Evolutionary conservation across 331 rosid genomes (phyloP).

Genomic region (Cydonia oblonga): DNA sequence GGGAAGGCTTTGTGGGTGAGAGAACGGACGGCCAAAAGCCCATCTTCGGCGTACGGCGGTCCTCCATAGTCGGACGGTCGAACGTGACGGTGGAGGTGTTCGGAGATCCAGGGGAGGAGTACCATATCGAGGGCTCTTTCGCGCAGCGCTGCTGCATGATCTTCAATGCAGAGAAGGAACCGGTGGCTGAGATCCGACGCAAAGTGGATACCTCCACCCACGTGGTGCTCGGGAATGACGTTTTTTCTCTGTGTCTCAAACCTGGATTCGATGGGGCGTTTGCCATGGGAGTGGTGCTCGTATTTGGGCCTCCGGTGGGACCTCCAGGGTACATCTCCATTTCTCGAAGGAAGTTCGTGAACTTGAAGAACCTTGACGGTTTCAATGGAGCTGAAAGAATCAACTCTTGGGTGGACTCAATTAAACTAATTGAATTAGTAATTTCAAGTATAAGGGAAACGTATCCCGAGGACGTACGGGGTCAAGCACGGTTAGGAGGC

Average conservation of each 20-base stretch:
- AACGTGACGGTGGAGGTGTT: slow-evolving; percentile 56
- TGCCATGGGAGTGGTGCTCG: slow-evolving; percentile 75
- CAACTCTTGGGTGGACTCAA: slow-evolving; percentile 75
- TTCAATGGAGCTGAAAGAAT: slow-evolving; percentile 47
- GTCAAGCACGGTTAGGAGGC: too few species aligned
- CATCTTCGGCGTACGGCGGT: slow-evolving; percentile 59
- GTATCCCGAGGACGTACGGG: too few species aligned
- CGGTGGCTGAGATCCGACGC: slow-evolving; percentile 78
- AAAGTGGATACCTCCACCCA: slow-evolving; percentile 72
- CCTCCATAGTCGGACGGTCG: slow-evolving; percentile 78
- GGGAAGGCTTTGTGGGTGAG: slow-evolving; percentile 91
- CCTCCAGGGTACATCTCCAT: slow-evolving; percentile 47
- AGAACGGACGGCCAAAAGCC: slow-evolving; percentile 65
- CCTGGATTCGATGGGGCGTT: slow-evolving; percentile 76
- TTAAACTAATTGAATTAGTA: too few species aligned
- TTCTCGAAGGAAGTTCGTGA: slow-evolving; percentile 33
- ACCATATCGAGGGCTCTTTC: slow-evolving; percentile 75
- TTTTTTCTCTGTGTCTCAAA: slow-evolving; percentile 57
- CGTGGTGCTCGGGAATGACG: slow-evolving; percentile 82
- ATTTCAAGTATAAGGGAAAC: too few species aligned
- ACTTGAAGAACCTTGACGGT: slow-evolving; percentile 51
- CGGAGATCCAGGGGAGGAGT: slow-evolving; percentile 33
- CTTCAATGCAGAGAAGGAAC: slow-evolving; percentile 22
- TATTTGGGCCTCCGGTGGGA: slow-evolving; percentile 35
- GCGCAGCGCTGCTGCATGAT: slow-evolving; percentile 55